A percentile compares a stretch with the other conserved stretches of the same genome.
Evolutionary conservation across 331 rosid genomes (phyloP).

Genomic region (Quercus phellos): DNA sequence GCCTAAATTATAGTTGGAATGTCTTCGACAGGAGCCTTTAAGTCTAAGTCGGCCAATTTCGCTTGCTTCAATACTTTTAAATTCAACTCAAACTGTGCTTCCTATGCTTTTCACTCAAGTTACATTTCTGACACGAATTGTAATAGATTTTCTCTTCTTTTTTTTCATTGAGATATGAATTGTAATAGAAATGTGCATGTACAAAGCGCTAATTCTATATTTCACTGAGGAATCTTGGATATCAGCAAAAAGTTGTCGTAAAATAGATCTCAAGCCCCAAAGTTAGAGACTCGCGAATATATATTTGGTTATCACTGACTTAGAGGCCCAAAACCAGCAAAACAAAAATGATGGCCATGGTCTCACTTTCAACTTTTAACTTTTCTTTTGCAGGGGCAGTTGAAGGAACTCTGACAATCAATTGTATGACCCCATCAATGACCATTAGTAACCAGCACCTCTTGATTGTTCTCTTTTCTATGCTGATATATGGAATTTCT

Average conservation of each 20-base stretch:
- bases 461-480: constrained; percentile 41
- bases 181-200: constrained; percentile 16
- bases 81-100: neutral
- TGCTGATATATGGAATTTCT: constrained; percentile 40
- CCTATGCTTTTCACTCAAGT: neutral
- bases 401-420: constrained; percentile 1
- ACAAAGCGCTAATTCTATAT: constrained; percentile 28
- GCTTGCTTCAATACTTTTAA: neutral
- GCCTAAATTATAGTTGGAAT: neutral
- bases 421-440: constrained; percentile 31
- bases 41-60: neutral
- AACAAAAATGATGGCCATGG: constrained; percentile 14
- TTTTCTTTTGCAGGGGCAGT: constrained; percentile 13
- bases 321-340: constrained; percentile 11
- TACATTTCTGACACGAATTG: no score
- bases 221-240: constrained; percentile 23
- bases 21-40: neutral
- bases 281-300: constrained; percentile 4
- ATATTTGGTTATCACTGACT: constrained; percentile 23
- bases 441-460: constrained; percentile 38
- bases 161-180: neutral
- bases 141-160: no score
- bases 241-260: neutral
- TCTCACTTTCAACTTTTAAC: constrained; percentile 5
- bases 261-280: constrained; percentile 4